A percentile compares a stretch with the other conserved stretches of the same genome.
Conservation (phyloP, 768 basidiomycete species). For the Lanmaoa rubissima region DNA sequence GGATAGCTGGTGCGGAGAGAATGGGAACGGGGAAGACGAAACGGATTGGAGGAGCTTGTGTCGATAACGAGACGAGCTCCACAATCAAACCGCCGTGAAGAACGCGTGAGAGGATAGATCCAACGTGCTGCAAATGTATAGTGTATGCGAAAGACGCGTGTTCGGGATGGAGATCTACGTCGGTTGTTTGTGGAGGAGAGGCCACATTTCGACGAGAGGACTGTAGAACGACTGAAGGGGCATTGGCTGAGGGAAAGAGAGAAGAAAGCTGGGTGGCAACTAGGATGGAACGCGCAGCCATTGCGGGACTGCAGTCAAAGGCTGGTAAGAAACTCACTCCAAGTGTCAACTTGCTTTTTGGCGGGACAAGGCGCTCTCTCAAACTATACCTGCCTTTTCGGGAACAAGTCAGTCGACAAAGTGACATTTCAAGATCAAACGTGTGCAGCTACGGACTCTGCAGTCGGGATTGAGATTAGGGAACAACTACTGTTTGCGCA, state of each 20-base stretch:
- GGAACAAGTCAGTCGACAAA: slow-evolving; percentile 1
- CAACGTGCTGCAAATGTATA: slow-evolving; percentile 54
- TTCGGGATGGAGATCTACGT: slow-evolving; percentile 51
- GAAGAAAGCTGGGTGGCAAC: slow-evolving; percentile 65
- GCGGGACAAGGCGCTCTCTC: neutral
- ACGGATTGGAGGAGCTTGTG: slow-evolving; percentile 62
- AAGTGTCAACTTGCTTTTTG: neutral
- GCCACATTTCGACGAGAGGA: slow-evolving; percentile 58
- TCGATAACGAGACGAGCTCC: slow-evolving; percentile 74
- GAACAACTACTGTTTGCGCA: neutral
- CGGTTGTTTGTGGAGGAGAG: slow-evolving; percentile 41
- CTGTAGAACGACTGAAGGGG: slow-evolving; percentile 51
- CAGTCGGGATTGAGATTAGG: too few relatives aligned
- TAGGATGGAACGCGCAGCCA: slow-evolving; percentile 36
- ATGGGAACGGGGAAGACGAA: slow-evolving; percentile 75
- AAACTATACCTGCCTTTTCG: slow-evolving; percentile 25
- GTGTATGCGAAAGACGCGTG: slow-evolving; percentile 69
- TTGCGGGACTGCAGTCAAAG: slow-evolving; percentile 6
- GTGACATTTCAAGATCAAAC: too few relatives aligned
- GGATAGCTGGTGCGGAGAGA: slow-evolving; percentile 62
- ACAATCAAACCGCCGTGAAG: slow-evolving; percentile 72
- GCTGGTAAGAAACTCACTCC: neutral
- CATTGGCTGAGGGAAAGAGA: slow-evolving; percentile 51
- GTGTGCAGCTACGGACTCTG: too few relatives aligned
- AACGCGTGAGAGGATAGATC: slow-evolving; percentile 70